Conservation (phyloP, 2,329 filamentous ascomycete genomes). For the Endoconidiophora laricicola region DNA sequence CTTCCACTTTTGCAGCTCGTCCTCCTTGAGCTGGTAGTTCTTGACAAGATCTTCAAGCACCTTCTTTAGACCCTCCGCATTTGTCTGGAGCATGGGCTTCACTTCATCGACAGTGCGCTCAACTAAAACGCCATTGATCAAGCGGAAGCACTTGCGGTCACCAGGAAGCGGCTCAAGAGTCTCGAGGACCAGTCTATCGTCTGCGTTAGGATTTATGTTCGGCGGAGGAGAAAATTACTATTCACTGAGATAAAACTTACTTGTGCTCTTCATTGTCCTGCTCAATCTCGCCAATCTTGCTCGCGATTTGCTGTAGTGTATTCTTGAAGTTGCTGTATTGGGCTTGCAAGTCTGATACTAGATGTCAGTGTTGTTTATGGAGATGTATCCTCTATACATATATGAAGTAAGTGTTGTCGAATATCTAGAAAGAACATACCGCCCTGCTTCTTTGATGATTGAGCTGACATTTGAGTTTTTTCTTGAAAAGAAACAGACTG, state of each 20-base stretch:
- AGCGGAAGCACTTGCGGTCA: conserved; percentile 92
- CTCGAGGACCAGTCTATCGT: conserved; percentile 71
- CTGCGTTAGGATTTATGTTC: conserved; percentile 3
- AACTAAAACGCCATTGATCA: conserved; percentile 93
- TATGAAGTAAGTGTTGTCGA: not conserved
- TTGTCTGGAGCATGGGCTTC: conserved; percentile 76
- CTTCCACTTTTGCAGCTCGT: conserved; percentile 98
- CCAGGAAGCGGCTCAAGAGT: conserved; percentile 67
- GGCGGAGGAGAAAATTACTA: not conserved
- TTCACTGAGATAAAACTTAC: conserved; percentile 35
- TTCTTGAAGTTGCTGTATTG: conserved; percentile 67
- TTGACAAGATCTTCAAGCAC: conserved; percentile 88
- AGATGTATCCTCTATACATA: not conserved
- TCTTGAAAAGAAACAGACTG: not conserved
- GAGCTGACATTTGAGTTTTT: conserved; percentile 27
- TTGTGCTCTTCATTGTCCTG: conserved; percentile 97
- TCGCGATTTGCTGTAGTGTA: conserved; percentile 75
- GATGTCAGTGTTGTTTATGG: conserved; percentile 8
- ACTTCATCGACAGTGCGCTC: conserved; percentile 91
- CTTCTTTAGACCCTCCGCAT: conserved; percentile 84
- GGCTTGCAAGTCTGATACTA: conserved; percentile 51
- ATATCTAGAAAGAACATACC: conserved; percentile 27
- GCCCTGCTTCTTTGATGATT: conserved; percentile 55
- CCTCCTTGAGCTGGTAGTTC: conserved; percentile 88
- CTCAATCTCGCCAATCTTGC: conserved; percentile 95